Evolutionary conservation across 805 yeast genomes (phyloP), one percentile per base, ranked within the genome.

Genomic region (Pichia eremophila): DNA sequence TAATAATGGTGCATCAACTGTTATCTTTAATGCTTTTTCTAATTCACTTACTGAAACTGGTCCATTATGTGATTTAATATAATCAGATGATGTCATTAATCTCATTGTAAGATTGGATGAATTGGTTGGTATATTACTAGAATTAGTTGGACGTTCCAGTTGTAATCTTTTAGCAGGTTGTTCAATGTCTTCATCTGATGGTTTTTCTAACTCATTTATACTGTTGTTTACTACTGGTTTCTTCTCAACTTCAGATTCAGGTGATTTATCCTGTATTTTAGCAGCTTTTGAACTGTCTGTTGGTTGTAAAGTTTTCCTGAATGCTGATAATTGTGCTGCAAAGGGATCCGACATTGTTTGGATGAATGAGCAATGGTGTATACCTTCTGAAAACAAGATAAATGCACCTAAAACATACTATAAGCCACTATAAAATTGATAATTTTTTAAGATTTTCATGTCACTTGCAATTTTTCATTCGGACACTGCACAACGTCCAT

Each of bases 1-100:
- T 29, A 90, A 64, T 48, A 91, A 69, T 42, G 84, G 83, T 8
- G 70, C 64, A 46, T 77, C 77, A 15, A 85, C 77, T 45, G 76
- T 79, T 28, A 74, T 73, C 27, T 78, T 79, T 52, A 93, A 66
- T 57, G 86, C 83, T 40, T 78, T 74, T 58, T 81, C 80, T 41
- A 91, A 66, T 48, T 83, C 84, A 7, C 78, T 65, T 1, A 90
- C 81, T 0, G 96, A 88, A 6, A 44, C 46, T 9, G 49, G 52
- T 25, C 73, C 65, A 54, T 86, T 95, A 48, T 78, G 73, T 43
- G 68, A 54, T 60, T 88, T 90, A 51, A 93, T 81, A 61, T 80
- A 85, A 61, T 93, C 98, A 18, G 93, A 93, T 1, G 98, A 97
- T 61, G 89, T 78, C 59, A 87, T 82, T 46, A 93, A 72, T 62